Conservation (phyloP, 352 stramenopile species). For the Discostella stelligera region DNA sequence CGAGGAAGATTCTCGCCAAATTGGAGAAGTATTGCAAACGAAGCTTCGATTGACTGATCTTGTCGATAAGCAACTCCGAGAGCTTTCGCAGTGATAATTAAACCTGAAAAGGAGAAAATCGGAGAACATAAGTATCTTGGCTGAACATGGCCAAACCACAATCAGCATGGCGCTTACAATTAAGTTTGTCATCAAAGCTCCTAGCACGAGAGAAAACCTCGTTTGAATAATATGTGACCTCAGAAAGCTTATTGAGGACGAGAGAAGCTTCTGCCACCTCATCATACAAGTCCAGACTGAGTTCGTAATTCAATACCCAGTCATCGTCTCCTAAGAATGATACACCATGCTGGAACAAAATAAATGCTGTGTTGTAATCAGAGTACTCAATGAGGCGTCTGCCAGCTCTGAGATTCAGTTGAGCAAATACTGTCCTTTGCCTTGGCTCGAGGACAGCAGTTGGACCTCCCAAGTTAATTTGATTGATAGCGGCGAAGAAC, state of each 20-base stretch:
- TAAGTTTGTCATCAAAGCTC: slow-evolving; percentile 13
- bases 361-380: slow-evolving; percentile 23
- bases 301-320: slow-evolving; percentile 25
- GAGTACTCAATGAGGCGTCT: slow-evolving; percentile 22
- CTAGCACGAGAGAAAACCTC: slow-evolving; percentile 8
- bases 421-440: slow-evolving; percentile 24
- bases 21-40: slow-evolving; percentile 6
- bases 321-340: slow-evolving; percentile 31
- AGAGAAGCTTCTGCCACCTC: slow-evolving; percentile 15
- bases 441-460: slow-evolving; percentile 11
- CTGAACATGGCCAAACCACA: not conserved
- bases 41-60: not conserved
- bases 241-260: too few species aligned
- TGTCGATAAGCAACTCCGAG: not conserved
- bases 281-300: slow-evolving; percentile 36
- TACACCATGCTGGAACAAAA: slow-evolving; percentile 45
- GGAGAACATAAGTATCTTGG: not conserved
- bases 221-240: not conserved
- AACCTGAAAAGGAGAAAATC: not conserved
- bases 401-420: slow-evolving; percentile 44
- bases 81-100: slow-evolving; percentile 5
- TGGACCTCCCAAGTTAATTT: slow-evolving; percentile 36
- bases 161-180: not conserved
- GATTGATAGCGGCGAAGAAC: slow-evolving; percentile 36
- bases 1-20: slow-evolving; percentile 2